Base-by-base conservation (phyloP, 495 filamentous ascomycete genomes). In the Neurospora tetrasperma region DNA sequence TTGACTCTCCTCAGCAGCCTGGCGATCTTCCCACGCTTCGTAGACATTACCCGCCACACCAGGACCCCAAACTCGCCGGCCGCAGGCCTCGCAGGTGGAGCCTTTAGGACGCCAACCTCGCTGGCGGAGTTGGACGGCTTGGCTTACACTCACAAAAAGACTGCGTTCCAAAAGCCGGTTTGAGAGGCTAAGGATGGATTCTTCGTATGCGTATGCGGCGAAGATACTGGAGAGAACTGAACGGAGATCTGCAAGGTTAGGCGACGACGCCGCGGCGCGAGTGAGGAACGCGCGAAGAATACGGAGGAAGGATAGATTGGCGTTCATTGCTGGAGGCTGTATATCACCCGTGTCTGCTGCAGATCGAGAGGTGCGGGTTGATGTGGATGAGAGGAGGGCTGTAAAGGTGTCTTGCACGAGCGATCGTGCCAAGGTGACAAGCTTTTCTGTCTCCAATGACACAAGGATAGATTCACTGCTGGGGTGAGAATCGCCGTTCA, bases 351-450 rank as follows among this genome's bases (percentile, higher is more conserved):
- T 66, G 27, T n/a, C 39, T 39, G 69, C 18, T 42, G 69, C 14
- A 4, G 70, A 38, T 12, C 71, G 20, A 35, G 81, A 75, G 27
- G 80, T 75, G 11, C 82, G 79, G 4, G 79, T 76, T 1, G 87
- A 86, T 14, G 92, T 94, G 73, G 90, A 86, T 4, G 89, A 88
- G 5, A 99, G 89, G 31, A 99, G 88, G 0, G 94, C 90, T 4
- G 94, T 97, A 78, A 99, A 99, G 3, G 90, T 90, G 71, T 93
- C 90, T 78, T 99, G 96, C 14, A 98, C 94, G 71, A 94, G 86
- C 12, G 86, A 86, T 1, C 96, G 92, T 70, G 97, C 85, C 8
- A 86, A 77, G 10, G 84, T 82, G 41, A 90, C 85, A 27, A 96
- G 83, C 72, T 90, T 88, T 39, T 86, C 81, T n/a, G 80, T 78